These are phyloP conservation scores for Monascus ruber DNA, from an alignment of 2,329 filamentous ascomycete species.

Conservation along the genomic window DNA sequence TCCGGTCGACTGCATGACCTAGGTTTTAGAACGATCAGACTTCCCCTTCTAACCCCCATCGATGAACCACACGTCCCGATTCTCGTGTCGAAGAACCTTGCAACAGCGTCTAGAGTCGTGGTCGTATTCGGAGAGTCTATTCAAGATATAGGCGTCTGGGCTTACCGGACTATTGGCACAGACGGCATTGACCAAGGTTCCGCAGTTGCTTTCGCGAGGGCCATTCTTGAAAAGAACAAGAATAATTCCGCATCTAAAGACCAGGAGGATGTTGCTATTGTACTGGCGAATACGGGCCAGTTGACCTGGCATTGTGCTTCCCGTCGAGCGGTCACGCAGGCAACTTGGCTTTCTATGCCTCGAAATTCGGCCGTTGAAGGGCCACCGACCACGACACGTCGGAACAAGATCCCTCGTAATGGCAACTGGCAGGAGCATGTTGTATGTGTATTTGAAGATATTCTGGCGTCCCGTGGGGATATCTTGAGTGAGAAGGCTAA, in stretches of 20 bases:
- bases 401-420: constrained; percentile 56
- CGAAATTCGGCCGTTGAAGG: constrained; percentile 52
- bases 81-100: constrained; percentile 49
- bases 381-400: constrained; percentile 37
- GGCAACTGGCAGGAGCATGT: constrained; percentile 50
- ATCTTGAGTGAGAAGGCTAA: constrained; percentile 40
- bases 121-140: constrained; percentile 61
- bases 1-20: constrained; percentile 49
- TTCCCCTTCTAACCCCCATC: constrained; percentile 46
- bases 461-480: constrained; percentile 37
- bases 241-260: constrained; percentile 3
- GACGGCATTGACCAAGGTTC: constrained; percentile 63
- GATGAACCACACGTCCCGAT: constrained; percentile 56
- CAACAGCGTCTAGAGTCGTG: constrained; percentile 50
- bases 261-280: constrained; percentile 34
- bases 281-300: constrained; percentile 71
- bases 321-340: constrained; percentile 47
- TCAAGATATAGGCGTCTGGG: constrained; percentile 65
- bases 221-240: constrained; percentile 21
- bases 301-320: constrained; percentile 62
- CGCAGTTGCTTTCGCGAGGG: constrained; percentile 50
- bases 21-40: constrained; percentile 47
- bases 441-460: constrained; percentile 51
- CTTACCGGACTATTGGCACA: constrained; percentile 53
- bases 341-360: constrained; percentile 48